Base-by-base conservation (phyloP, 139 green algal species). In the Edaphochlamys debaryana region DNA sequence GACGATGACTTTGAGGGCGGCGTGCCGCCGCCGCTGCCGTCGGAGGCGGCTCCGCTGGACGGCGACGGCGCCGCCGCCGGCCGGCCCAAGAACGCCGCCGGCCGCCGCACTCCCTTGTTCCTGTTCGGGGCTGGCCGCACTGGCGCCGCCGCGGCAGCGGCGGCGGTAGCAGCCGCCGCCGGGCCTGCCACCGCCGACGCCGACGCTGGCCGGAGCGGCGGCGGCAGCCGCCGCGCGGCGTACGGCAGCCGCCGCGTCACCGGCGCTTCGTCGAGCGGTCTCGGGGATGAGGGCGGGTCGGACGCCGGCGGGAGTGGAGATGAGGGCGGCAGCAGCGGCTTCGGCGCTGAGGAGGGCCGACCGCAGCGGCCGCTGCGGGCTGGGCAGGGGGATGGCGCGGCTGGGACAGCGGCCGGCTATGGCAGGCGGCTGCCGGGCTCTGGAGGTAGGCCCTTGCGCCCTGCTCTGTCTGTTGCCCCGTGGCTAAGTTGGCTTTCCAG, bases 51-150 rank as follows among this genome's bases (percentile, higher is more conserved):
- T 36, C 73, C 73, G 29, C 29, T 38, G 29, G 56, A 15, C 30
- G 4, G 29, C 36, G 62, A 4, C 29, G 37, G 27, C 2, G 73
- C 7, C 19, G 52, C 36, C 23, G 67, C 19, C 22, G 40, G 13
- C 38, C 37, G 34, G 42, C 13, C 23, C 36, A 68, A 25, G 36
- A 7, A 27, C 13, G 15, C 50, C 22, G 56, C 11, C 27, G 56
- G 41, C 38, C 73, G 56, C 38, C 73, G 73, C 30, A 80, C 73
- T 20, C 73, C 73, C 20, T 32, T 80, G 13, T 80, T 70, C 27
- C 7, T 58, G 29, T 69, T 58, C 73, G 54, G 58, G 13, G 17
- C 66, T 17, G 66, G 36, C 36, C 42, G 29, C 32, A 34, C 6
- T 7, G 30, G 48, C 48, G 0, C 20, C 25, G 13, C 27, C 37